Conservation (phyloP, 1,284 basidiomycete genomes). For the Agaricales sp. region DNA sequence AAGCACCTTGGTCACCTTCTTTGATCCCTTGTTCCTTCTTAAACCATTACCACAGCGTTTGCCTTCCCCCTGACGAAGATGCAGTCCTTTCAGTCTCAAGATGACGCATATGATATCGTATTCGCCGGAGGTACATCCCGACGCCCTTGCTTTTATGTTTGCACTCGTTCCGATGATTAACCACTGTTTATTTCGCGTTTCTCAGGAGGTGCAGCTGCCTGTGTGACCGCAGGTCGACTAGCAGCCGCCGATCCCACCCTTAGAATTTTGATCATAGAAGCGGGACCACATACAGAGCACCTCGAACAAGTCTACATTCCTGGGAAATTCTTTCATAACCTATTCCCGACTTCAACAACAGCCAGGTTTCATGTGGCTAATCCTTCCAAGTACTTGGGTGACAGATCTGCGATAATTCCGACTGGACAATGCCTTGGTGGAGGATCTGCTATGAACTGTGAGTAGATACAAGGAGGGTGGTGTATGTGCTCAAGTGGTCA, state of each 20-base stretch:
- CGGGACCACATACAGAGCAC: neutral
- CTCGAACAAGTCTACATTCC: neutral
- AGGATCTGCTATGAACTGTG: slow-evolving; percentile 51
- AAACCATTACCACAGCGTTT: too few relatives aligned
- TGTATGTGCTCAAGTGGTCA: slow-evolving; percentile 21
- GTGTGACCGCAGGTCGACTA: neutral
- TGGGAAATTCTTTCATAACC: neutral
- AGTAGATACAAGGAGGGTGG: slow-evolving; percentile 22
- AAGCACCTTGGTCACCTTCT: too few relatives aligned
- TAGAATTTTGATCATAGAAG: neutral
- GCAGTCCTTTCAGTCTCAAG: too few relatives aligned
- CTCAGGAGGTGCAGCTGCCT: neutral
- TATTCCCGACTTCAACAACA: neutral
- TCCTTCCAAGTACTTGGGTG: slow-evolving; percentile 8
- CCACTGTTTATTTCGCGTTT: neutral
- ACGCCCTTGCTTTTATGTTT: neutral
- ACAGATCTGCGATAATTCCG: slow-evolving; percentile 29
- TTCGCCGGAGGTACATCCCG: neutral
- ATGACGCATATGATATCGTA: neutral
- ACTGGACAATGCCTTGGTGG: slow-evolving; percentile 45
- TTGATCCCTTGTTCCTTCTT: too few relatives aligned
- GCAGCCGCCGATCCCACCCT: neutral
- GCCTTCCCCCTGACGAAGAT: too few relatives aligned
- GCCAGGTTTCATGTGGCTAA: neutral
- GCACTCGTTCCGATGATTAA: neutral